Percentiles rank a stretch among this genome's conserved stretches.
Evolutionary conservation across 2,329 filamentous ascomycete species (phyloP).

Genomic region (Plenodomus tracheiphilus): DNA sequence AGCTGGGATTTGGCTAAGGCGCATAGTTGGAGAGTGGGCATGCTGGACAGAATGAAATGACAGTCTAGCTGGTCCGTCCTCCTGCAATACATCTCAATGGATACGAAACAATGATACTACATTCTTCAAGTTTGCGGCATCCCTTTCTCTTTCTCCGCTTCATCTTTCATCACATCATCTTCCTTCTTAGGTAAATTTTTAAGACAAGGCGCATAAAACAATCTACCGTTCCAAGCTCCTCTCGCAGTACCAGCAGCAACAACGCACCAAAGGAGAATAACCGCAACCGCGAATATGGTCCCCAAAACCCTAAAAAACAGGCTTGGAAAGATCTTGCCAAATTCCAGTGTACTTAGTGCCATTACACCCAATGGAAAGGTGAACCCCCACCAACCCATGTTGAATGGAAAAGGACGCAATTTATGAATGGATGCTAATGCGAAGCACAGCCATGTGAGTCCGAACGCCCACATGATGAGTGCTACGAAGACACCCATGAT

Average conservation of each 20-base stretch:
- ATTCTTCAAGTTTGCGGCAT: not conserved
- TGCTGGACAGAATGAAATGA: too few species aligned
- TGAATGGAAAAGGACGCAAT: constrained; percentile 57
- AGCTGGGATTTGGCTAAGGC: too few species aligned
- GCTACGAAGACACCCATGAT: constrained; percentile 59
- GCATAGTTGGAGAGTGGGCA: too few species aligned
- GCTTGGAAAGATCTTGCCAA: constrained; percentile 58
- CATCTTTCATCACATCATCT: constrained; percentile 11
- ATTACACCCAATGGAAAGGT: constrained; percentile 64
- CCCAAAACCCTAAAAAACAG: constrained; percentile 61
- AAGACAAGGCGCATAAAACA: constrained; percentile 61
- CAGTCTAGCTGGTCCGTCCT: too few species aligned
- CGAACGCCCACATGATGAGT: constrained; percentile 61
- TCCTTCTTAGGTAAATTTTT: constrained; percentile 33
- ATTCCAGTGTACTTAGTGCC: constrained; percentile 52
- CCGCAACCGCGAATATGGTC: constrained; percentile 57
- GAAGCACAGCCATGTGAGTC: constrained; percentile 58
- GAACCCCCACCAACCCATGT: constrained; percentile 67
- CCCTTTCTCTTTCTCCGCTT: constrained; percentile 21
- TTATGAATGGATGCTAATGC: constrained; percentile 55
- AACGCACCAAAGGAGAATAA: constrained; percentile 60
- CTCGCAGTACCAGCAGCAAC: constrained; percentile 55
- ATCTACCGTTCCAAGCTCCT: constrained; percentile 52
- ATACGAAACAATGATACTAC: too few species aligned
- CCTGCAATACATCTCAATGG: too few species aligned